Base-by-base conservation (phyloP, 139 green algal species). In the Chlamydomonas eustigma region DNA sequence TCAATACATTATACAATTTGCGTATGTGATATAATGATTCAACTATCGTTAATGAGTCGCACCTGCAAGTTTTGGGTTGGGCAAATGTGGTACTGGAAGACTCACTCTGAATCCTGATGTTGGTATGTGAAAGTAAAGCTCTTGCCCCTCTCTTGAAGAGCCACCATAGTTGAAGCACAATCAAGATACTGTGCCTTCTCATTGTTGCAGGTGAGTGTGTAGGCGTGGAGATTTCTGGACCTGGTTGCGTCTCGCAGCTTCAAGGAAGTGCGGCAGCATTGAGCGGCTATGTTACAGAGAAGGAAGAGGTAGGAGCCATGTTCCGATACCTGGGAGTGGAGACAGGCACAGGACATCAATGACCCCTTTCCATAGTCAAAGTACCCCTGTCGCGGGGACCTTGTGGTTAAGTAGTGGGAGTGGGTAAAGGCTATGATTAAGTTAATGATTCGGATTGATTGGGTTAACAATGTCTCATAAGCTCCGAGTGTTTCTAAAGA, bases 291-390 rank as follows among this genome's bases (percentile, higher is more conserved):
- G 28, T 4, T 12, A 72, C 64, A 3, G 64, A 72, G 5, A 37
- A 39, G 4, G 64, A 44, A 8, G 4, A 72, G 3, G 64, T 38
- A 33, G 64, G 64, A 4, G 64, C 64, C 8, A 72, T 72, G 18
- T 72, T 72, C 64, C 30, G 64, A 5, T 44, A 72, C 64, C 4
- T 72, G 32, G 64, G 64, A 3, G 30, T 72, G 6, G 64, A 72
- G 4, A 68, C n/a, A n/a, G n/a, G n/a, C n/a, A n/a, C n/a, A n/a
- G n/a, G n/a, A n/a, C n/a, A n/a, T n/a, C n/a, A n/a, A n/a, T n/a
- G n/a, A n/a, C n/a, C n/a, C n/a, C n/a, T n/a, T n/a, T n/a, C n/a
- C n/a, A n/a, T n/a, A n/a, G n/a, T n/a, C n/a, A n/a, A n/a, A n/a
- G n/a, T n/a, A n/a, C n/a, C n/a, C n/a, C n/a, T n/a, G n/a, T n/a